Evolutionary conservation across 345 rosid species (phyloP), one percentile per base, ranked within the genome.

Genomic region (Excoecaria agallocha): DNA sequence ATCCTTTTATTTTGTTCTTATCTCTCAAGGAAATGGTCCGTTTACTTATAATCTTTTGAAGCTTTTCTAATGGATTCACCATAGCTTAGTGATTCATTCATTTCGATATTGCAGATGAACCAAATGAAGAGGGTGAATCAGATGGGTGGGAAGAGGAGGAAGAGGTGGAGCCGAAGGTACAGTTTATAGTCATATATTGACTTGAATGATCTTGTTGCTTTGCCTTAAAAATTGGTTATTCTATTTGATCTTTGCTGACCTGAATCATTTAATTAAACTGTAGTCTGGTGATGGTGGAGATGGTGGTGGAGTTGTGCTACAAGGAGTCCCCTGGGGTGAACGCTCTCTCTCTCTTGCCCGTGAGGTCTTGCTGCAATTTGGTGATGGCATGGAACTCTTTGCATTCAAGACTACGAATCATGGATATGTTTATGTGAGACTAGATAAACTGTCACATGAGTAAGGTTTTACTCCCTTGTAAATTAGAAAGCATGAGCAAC

Each of bases 141-240:
- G 92, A 87, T 16, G 90, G 85, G 22, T 94, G 96, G 94, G 96
- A 91, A 83, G 97, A 94, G 65, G 96, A 91, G 51, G 91, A 91
- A 46, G 91, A 89, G 8, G 83, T 80, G 43, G 90, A 89, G 78
- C 76, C 98, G 30, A 55, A 86, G 84, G 97, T 90, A 30, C 41
- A 8, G 9, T 41, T 6, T 8, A 41, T n/a, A n/a, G n/a, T n/a
- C n/a, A n/a, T n/a, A n/a, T n/a, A n/a, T 71, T 24, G 6, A 9
- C 46, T 49, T 8, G 63, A 61, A 54, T 56, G 20, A 45, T 86
- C 66, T 6, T 37, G 20, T 74, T 71, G 11, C 37, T 46, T 20
- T 60, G 24, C 45, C 35, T 74, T 69, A 20, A 41, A 69, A 69
- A 67, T 72, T 39, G n/a, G 68, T 56, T 74, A 22, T 68, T 50